These are phyloP conservation scores for Syzygium syzygioides DNA, from an alignment of 441 rosid genomes.

Conservation along the genomic window DNA sequence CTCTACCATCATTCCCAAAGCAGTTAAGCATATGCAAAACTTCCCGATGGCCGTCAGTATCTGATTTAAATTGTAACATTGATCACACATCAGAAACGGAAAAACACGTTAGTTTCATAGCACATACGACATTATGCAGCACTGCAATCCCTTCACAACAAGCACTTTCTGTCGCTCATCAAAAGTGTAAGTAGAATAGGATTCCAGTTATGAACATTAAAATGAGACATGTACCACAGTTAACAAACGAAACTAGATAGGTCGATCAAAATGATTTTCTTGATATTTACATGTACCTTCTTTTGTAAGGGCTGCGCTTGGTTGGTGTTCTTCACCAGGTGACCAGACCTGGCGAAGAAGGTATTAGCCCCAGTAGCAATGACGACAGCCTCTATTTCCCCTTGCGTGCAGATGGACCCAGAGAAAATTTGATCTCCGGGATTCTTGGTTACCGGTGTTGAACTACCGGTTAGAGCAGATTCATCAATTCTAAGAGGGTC, in stretches of 20 bases:
- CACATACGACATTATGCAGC: no score
- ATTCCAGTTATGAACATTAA: no score
- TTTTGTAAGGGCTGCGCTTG: slow-evolving; percentile 3
- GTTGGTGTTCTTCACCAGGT: slow-evolving; percentile 55
- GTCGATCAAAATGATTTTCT: no score
- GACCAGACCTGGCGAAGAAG: slow-evolving; percentile 69
- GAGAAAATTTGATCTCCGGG: slow-evolving; percentile 50
- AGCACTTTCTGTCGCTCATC: no score
- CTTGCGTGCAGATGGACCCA: slow-evolving; percentile 65
- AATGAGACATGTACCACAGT: no score
- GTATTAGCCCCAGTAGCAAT: slow-evolving; percentile 63
- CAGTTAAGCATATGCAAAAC: slow-evolving; percentile 64
- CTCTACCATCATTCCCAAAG: slow-evolving; percentile 51
- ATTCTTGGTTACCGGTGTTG: slow-evolving; percentile 48
- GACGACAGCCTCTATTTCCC: slow-evolving; percentile 65
- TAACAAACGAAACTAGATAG: no score
- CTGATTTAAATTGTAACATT: slow-evolving; percentile 9
- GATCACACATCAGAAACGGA: background rate
- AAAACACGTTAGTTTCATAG: background rate
- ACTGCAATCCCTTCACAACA: no score
- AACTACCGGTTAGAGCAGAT: slow-evolving; percentile 60
- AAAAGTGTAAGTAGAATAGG: no score
- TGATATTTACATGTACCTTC: no score
- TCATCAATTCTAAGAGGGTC: slow-evolving; percentile 64
- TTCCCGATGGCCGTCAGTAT: slow-evolving; percentile 62